Conservation (phyloP, 495 filamentous ascomycete species). For the Cryomyces antarcticus region DNA sequence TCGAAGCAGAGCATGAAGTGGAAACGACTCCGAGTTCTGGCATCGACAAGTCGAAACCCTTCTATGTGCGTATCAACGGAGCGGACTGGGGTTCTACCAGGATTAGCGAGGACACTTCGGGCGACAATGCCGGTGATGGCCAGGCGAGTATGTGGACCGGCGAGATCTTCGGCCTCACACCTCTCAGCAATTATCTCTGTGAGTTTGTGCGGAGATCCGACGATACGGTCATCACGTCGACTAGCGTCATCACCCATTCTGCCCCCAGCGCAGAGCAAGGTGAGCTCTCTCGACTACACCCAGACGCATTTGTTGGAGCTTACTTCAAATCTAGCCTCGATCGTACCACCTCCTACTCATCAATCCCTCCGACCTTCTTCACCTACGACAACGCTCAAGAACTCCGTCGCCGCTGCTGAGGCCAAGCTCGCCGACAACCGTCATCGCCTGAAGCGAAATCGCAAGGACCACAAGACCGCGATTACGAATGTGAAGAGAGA, state of each 20-base stretch:
- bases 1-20: neutral
- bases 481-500: constrained; percentile 56
- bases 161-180: constrained; percentile 75
- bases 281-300: constrained; percentile 12
- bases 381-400: constrained; percentile 74
- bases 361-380: constrained; percentile 47
- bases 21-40: constrained; percentile 4
- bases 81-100: constrained; percentile 71
- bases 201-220: constrained; percentile 64
- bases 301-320: constrained; percentile 7
- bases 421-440: constrained; percentile 58
- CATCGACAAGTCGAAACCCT: constrained; percentile 48
- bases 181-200: constrained; percentile 65
- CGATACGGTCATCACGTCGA: constrained; percentile 51
- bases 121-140: constrained; percentile 28
- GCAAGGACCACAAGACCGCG: constrained; percentile 60
- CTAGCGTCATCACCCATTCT: constrained; percentile 59
- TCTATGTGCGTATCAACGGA: constrained; percentile 76
- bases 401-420: constrained; percentile 66
- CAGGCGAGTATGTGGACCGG: constrained; percentile 46
- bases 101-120: constrained; percentile 28
- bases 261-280: constrained; percentile 47
- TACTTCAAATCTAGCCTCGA: constrained; percentile 18
- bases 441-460: constrained; percentile 48
- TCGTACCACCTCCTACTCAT: constrained; percentile 36